Evolutionary conservation across 345 rosid genomes (phyloP).

Genomic region (Bruguiera sexangula): DNA sequence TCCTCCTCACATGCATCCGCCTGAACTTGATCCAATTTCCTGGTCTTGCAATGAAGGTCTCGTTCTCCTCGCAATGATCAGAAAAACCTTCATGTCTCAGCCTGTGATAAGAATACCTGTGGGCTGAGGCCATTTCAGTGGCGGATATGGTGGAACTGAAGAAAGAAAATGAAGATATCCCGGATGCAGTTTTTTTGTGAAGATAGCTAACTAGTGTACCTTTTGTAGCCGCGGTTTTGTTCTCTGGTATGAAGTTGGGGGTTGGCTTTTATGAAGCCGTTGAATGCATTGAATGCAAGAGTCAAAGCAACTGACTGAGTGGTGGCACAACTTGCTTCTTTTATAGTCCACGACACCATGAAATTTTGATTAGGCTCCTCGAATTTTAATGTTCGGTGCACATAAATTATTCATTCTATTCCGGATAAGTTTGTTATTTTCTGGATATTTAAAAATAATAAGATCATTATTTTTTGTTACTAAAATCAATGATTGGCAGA

Average conservation of each 20-base stretch:
- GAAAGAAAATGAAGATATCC: background rate
- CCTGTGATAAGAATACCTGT: slow-evolving; percentile 42
- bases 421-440: no score
- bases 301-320: background rate
- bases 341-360: background rate
- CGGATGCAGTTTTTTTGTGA: background rate
- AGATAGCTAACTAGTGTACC: background rate
- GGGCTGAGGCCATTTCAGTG: slow-evolving; percentile 28
- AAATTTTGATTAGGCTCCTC: slow-evolving; percentile 5
- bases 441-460: no score
- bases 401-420: no score
- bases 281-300: slow-evolving; percentile 26
- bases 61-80: slow-evolving; percentile 19
- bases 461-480: no score
- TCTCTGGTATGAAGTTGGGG: background rate
- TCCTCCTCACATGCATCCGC: slow-evolving; percentile 44
- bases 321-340: background rate
- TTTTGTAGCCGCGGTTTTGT: background rate
- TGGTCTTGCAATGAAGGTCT: slow-evolving; percentile 16
- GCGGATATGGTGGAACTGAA: slow-evolving; percentile 8
- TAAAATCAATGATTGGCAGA: no score
- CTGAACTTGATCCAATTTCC: slow-evolving; percentile 37
- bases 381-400: no score
- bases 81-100: slow-evolving; percentile 24
- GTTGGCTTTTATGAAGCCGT: slow-evolving; percentile 20